Conservation (phyloP, 2,329 filamentous ascomycete genomes). For the Talaromyces pinophilus region DNA sequence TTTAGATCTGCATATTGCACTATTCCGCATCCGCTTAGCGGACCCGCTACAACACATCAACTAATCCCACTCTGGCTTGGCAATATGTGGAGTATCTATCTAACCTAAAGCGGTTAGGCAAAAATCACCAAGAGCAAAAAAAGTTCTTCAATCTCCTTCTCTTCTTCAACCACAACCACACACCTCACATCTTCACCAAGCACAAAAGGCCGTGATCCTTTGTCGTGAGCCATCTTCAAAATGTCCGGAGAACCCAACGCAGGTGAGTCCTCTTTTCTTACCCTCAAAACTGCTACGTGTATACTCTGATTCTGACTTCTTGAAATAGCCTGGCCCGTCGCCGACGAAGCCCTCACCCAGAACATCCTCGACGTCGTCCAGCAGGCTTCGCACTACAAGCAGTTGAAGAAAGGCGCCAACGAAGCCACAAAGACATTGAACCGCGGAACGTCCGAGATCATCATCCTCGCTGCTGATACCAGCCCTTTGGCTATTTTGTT, state of each 20-base stretch:
- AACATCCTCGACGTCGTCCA: constrained; percentile 82
- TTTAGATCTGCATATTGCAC: neutral
- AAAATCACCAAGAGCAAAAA: neutral
- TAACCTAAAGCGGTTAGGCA: neutral
- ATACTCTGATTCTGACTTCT: neutral
- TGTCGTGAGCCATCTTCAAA: constrained; percentile 41
- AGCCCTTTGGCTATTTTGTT: constrained; percentile 83
- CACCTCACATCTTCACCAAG: constrained; percentile 6
- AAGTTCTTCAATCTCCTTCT: neutral
- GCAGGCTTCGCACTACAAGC: constrained; percentile 62
- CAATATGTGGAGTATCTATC: neutral
- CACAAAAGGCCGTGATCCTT: constrained; percentile 38
- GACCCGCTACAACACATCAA: neutral
- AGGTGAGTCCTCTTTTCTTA: constrained; percentile 27
- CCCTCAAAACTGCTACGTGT: too few species aligned
- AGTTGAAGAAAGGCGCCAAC: constrained; percentile 89
- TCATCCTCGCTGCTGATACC: constrained; percentile 83
- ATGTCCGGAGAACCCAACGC: constrained; percentile 38
- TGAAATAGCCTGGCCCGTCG: constrained; percentile 65
- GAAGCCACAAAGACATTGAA: constrained; percentile 86
- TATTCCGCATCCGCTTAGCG: neutral
- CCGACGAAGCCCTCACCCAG: constrained; percentile 72
- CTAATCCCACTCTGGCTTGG: constrained; percentile 4
- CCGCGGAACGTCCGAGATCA: constrained; percentile 84
- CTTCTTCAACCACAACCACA: constrained; percentile 1